phyloP scores from a whole-genome alignment of 2,329 filamentous ascomycete species.

The Fusarium staphyleae region DNA sequence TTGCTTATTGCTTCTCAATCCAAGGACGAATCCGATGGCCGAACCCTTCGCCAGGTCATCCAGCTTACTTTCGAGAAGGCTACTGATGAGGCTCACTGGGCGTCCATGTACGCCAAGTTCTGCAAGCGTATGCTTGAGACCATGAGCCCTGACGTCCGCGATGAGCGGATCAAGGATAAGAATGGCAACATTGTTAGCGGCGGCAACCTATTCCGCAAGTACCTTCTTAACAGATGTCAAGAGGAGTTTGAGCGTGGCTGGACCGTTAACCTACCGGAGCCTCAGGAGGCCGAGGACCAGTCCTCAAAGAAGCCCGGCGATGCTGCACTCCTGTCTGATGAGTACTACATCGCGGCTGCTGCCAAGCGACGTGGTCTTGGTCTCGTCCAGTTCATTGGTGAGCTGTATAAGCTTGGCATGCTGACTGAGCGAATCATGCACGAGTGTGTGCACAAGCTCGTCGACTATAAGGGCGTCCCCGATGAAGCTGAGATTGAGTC shows the following conservation, averaged over 20 bases:
- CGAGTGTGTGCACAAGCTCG: slow-evolving; percentile 95
- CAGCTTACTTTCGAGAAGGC: slow-evolving; percentile 99
- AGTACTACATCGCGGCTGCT: slow-evolving; percentile 93
- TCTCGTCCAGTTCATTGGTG: slow-evolving; percentile 98
- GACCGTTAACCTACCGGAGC: slow-evolving; percentile 83
- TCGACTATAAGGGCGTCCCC: slow-evolving; percentile 91
- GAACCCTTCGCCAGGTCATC: slow-evolving; percentile 95
- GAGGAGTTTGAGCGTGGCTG: slow-evolving; percentile 99
- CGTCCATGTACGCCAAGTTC: slow-evolving; percentile 98
- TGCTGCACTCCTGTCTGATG: slow-evolving; percentile 86
- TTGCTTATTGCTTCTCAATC: slow-evolving; percentile 92
- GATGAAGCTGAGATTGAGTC: slow-evolving; percentile 98
- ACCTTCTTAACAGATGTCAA: slow-evolving; percentile 96
- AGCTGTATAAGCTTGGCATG: slow-evolving; percentile 98
- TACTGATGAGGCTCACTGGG: slow-evolving; percentile 98
- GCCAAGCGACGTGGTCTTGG: slow-evolving; percentile 96
- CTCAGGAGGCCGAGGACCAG: slow-evolving; percentile 67
- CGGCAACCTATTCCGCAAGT: slow-evolving; percentile 96
- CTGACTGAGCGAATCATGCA: slow-evolving; percentile 99
- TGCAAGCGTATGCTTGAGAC: slow-evolving; percentile 95
- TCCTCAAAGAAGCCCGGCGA: slow-evolving; percentile 67
- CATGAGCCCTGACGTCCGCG: slow-evolving; percentile 93
- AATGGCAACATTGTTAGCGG: slow-evolving; percentile 86
- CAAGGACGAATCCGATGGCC: slow-evolving; percentile 92
- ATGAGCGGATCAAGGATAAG: slow-evolving; percentile 94